Evolutionary conservation across 202 grass and related monocot genomes (phyloP).

Genomic region (Bolboschoenoplectus hybrid): DNA sequence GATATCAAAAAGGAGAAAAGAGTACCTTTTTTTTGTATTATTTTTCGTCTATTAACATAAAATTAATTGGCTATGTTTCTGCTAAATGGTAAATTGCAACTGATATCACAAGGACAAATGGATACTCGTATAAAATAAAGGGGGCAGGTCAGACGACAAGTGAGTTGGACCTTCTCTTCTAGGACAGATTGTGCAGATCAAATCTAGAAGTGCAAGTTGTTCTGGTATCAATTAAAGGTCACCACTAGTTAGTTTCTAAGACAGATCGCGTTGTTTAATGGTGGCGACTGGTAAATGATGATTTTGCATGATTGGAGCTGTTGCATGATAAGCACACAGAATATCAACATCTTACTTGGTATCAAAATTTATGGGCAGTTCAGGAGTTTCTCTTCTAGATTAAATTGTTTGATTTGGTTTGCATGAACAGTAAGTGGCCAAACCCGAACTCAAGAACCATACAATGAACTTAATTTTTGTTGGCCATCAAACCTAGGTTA

Average conservation of each 20-base stretch:
- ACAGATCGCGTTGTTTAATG: not conserved
- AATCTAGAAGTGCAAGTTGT: not conserved
- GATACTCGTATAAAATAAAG: not conserved
- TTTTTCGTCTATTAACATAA: not conserved
- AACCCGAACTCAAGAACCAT: not conserved
- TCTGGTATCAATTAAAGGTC: not conserved
- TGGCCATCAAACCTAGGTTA: not conserved
- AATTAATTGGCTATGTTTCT: not conserved
- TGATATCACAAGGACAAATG: not conserved
- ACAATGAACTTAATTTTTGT: constrained; percentile 21
- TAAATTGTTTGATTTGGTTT: not conserved
- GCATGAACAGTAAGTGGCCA: not conserved
- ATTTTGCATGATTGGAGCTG: not conserved
- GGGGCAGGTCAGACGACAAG: not conserved
- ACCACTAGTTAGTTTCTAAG: not conserved
- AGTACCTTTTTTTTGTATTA: not conserved
- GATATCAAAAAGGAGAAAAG: not conserved
- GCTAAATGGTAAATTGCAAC: not conserved
- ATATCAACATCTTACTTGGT: constrained; percentile 71
- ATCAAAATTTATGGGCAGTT: constrained; percentile 85
- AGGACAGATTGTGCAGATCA: not conserved
- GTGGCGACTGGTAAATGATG: not conserved
- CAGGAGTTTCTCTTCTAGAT: constrained; percentile 43
- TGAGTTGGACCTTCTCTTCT: not conserved
- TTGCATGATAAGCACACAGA: not conserved